These are phyloP conservation scores for Agroathelia rolfsii DNA, from an alignment of 1,284 basidiomycete genomes.

Conservation along the genomic window DNA sequence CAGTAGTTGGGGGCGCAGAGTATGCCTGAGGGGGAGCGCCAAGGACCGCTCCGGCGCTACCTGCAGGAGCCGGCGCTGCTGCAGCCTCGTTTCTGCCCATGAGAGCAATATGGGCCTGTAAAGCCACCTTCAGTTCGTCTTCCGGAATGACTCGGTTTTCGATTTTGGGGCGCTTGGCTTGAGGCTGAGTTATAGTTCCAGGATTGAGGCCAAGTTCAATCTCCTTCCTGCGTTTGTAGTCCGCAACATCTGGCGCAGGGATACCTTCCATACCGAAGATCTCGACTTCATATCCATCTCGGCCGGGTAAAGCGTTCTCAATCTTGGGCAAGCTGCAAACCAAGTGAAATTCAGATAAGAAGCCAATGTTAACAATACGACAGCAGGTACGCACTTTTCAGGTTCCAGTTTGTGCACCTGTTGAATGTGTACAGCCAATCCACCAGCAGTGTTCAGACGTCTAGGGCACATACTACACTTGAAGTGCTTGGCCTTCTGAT, in stretches of 20 bases:
- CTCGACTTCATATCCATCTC: slow-evolving; percentile 97
- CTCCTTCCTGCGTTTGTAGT: slow-evolving; percentile 91
- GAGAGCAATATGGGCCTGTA: slow-evolving; percentile 84
- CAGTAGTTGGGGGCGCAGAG: slow-evolving; percentile 39
- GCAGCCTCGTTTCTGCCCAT: slow-evolving; percentile 63
- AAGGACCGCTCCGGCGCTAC: slow-evolving; percentile 46
- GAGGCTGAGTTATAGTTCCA: slow-evolving; percentile 70
- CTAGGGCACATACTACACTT: slow-evolving; percentile 95
- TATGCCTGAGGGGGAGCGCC: slow-evolving; percentile 62
- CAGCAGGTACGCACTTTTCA: slow-evolving; percentile 62
- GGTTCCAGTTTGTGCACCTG: slow-evolving; percentile 98
- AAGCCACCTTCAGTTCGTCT: slow-evolving; percentile 76
- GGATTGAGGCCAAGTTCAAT: slow-evolving; percentile 81
- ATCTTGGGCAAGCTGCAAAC: slow-evolving; percentile 64
- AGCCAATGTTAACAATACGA: slow-evolving; percentile 4
- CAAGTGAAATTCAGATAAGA: slow-evolving; percentile 9
- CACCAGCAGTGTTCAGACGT: slow-evolving; percentile 93
- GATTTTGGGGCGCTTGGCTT: slow-evolving; percentile 73
- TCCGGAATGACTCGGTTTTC: slow-evolving; percentile 77
- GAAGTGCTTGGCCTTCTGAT: slow-evolving; percentile 99
- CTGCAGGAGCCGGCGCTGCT: slow-evolving; percentile 25
- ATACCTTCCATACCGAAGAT: slow-evolving; percentile 99
- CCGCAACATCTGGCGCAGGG: slow-evolving; percentile 85
- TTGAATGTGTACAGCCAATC: slow-evolving; percentile 96
- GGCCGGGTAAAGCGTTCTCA: slow-evolving; percentile 91